Base-by-base conservation (phyloP, 169 alveolate genomes). In the Eimeria maxima region DNA sequence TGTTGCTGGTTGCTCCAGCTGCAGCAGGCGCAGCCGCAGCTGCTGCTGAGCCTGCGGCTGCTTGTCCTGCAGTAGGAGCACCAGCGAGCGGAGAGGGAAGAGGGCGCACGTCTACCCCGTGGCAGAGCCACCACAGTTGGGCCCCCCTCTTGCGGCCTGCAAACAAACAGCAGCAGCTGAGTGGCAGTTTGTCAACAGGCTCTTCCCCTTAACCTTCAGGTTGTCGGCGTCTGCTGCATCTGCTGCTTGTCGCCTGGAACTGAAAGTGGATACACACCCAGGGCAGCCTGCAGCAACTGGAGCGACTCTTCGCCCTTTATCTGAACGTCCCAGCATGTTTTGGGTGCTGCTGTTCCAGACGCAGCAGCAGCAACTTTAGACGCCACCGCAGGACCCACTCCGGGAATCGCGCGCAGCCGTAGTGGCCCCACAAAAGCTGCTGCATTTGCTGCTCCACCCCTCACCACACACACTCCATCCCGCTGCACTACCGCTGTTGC, bases 101-200 rank as follows among this genome's bases (percentile, higher is more conserved):
- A 3, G 93, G 93, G 24, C 97, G 92, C 55, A 73, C 81, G 71
- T 95, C 97, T 13, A 53, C 69, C 33, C 97, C 97, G 65, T 90
- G 95, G 50, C 90, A 63, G 45, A 95, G 29, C 90, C 90, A 74
- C 95, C 95, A 95, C 50, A 89, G 65, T 74, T 45, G 76, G 14
- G 90, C 83, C 53, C 97, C 97, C 14, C 81, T n/a, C 80, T 76
- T 57, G 53, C 63, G 78, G 13, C 97, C 95, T 88, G 95, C 45
- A 38, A 7, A 71, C n/a, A 27, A 73, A 60, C 60, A 89, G 87
- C 95, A 53, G 76, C 87, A 4, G 83, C 87, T 14, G 95, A 89
- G 94, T 69, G 69, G 86, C 42, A 29, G 94, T 69, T 73, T 53
- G 27, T 27, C 38, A 45, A 44, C 44, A 20, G 0, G 8, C 27